phyloP scores from a whole-genome alignment of 495 filamentous ascomycete genomes.

The Talaromyces ruber region DNA sequence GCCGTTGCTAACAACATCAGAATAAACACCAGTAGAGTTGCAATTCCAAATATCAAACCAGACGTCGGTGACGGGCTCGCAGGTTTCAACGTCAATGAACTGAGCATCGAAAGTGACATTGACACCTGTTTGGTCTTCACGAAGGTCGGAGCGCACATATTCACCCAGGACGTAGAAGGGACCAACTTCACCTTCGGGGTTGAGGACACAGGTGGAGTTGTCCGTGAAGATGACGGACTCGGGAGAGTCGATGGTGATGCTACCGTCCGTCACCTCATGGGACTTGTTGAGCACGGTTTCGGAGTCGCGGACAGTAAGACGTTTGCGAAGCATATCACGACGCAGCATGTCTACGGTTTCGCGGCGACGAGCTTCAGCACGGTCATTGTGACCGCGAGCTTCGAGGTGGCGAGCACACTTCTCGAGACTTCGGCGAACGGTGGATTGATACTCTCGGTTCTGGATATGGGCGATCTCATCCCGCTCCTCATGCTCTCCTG shows the following conservation, averaged over 20 bases:
- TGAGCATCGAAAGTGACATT: constrained; percentile 45
- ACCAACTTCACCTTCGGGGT: constrained; percentile 19
- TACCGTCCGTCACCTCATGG: constrained; percentile 9
- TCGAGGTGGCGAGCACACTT: constrained; percentile 14
- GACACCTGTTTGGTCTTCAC: constrained; percentile 38
- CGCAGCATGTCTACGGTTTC: not conserved
- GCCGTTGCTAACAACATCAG: constrained; percentile 13
- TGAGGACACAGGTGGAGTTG: constrained; percentile 15
- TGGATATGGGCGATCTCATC: not conserved
- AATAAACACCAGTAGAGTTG: constrained; percentile 49
- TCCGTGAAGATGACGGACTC: constrained; percentile 14
- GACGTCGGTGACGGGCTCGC: constrained; percentile 37
- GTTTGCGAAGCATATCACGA: not conserved
- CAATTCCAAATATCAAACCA: constrained; percentile 48
- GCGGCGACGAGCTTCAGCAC: constrained; percentile 15
- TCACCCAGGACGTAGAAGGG: constrained; percentile 29
- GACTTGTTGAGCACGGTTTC: constrained; percentile 9
- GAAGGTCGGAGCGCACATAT: constrained; percentile 41
- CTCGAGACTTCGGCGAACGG: constrained; percentile 11
- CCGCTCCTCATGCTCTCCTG: not conserved
- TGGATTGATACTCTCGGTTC: not conserved
- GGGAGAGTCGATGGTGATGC: constrained; percentile 11
- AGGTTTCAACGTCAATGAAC: constrained; percentile 44
- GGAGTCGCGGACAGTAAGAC: not conserved
- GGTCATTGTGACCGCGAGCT: constrained; percentile 13